Base-by-base conservation (phyloP, 2,329 filamentous ascomycete genomes). In the Exophiala alcalophila region DNA sequence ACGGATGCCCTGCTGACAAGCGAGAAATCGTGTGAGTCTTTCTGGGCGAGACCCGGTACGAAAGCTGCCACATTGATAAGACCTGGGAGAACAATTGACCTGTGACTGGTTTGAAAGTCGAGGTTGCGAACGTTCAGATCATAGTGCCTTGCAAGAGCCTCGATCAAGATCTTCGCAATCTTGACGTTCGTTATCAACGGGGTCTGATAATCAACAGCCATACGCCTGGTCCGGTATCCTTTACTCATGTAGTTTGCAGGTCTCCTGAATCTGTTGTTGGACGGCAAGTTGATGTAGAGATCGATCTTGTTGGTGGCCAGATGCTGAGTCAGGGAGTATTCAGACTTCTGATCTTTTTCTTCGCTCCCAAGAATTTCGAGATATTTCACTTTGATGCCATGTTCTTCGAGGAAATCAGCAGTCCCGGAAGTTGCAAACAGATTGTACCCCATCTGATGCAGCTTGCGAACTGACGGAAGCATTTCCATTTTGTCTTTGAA, bases 401-500 rank as follows among this genome's bases (percentile, higher is more conserved):
- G 86, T 68, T 94, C 89, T 66, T 92, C 86, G 34, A 97, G 76
- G 76, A 92, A 98, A 66, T 98, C 92, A 12, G 92, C 90, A 8
- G 92, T 98, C 70, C 92, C 92, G 38, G 91, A 86, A 19, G 92
- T 98, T 15, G 91, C 92, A 60, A 94, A 98, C 35, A 98, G 77
- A 66, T 94, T 96, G 74, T 87, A 98, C 39, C 91, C 92, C 63
- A 97, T 75, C 63, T 87, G 81, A 68, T 94, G 83, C 33, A 98
- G 77, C 65, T 91, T 94, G 65, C 85, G 74, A 39, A 98, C 84
- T 0, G 91, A 94, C 5, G 91, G 89, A 47, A 98, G 74, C 85
- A 98, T 88, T 70, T 98, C 92, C 62, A 89, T 78, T 77, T 98
- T 98, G 65, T 98, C 92, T 72, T 96, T 96, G 77, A 86, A 97